phyloP scores from a whole-genome alignment of 1,284 basidiomycete species.

The Mycena citricolor region DNA sequence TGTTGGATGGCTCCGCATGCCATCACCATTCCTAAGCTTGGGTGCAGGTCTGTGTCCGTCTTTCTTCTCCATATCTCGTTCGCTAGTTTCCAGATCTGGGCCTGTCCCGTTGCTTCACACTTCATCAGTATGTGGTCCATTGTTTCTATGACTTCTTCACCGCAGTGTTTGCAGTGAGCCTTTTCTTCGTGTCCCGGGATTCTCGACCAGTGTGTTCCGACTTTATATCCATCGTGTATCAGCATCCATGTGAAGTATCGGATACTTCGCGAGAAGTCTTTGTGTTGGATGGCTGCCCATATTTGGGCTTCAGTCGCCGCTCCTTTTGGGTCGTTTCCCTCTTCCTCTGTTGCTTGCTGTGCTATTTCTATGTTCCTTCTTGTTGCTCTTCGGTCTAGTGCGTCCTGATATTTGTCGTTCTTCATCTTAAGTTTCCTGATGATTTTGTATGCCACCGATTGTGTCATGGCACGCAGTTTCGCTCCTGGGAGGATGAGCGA shows the following conservation, averaged over 20 bases:
- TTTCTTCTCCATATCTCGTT: not conserved
- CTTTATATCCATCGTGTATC: slow-evolving; percentile 31
- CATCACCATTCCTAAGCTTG: slow-evolving; percentile 4
- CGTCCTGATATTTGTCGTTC: not conserved
- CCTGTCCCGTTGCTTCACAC: slow-evolving; percentile 2
- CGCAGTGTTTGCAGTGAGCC: slow-evolving; percentile 29
- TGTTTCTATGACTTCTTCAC: not conserved
- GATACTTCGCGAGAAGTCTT: slow-evolving; percentile 26
- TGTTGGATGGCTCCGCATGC: not conserved
- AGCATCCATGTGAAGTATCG: slow-evolving; percentile 34
- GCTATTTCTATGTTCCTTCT: not conserved
- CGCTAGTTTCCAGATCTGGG: slow-evolving; percentile 5
- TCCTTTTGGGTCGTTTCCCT: not conserved
- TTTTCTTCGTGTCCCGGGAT: slow-evolving; percentile 26
- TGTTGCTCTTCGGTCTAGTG: not conserved
- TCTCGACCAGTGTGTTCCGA: slow-evolving; percentile 33
- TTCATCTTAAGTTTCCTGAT: slow-evolving; percentile 1
- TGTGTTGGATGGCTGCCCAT: slow-evolving; percentile 26
- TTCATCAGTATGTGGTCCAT: slow-evolving; percentile 10
- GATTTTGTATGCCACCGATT: slow-evolving; percentile 5
- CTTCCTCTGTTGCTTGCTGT: not conserved
- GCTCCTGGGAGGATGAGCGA: not conserved
- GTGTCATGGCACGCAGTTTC: slow-evolving; percentile 4
- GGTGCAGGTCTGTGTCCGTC: not conserved
- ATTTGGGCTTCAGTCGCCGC: slow-evolving; percentile 20